Evolutionary conservation across 2,329 filamentous ascomycete species (phyloP).

Genomic region (Ceratocystis cubensis): DNA sequence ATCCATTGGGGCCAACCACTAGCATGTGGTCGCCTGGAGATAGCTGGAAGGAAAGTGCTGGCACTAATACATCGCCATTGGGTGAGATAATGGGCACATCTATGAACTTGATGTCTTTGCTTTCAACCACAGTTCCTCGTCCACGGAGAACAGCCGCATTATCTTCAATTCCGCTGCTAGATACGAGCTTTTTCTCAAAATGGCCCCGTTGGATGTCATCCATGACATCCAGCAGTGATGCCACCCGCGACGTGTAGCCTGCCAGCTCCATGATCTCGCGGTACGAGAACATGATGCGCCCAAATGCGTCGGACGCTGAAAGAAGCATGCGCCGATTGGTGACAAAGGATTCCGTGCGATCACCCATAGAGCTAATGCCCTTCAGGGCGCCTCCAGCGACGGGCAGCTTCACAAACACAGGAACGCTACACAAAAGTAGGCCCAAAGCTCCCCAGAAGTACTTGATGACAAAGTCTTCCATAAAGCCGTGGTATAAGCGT

Average conservation of each 20-base stretch:
- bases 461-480: conserved; percentile 99
- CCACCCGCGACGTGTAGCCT: conserved; percentile 86
- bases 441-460: conserved; percentile 97
- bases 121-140: conserved; percentile 70
- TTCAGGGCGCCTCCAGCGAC: conserved; percentile 37
- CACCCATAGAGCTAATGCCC: conserved; percentile 50
- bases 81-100: conserved; percentile 94
- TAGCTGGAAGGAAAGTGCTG: conserved; percentile 74
- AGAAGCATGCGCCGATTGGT: conserved; percentile 88
- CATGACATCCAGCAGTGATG: conserved; percentile 83
- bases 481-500: conserved; percentile 93
- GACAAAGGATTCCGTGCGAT: conserved; percentile 66
- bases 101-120: conserved; percentile 69
- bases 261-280: conserved; percentile 94
- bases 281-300: conserved; percentile 94
- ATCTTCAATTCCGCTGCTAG: conserved; percentile 66
- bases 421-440: conserved; percentile 80
- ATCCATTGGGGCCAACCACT: conserved; percentile 92
- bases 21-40: conserved; percentile 79
- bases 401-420: conserved; percentile 89
- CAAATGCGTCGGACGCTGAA: conserved; percentile 88
- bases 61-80: conserved; percentile 85
- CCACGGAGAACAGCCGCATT: conserved; percentile 74
- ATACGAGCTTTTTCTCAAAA: conserved; percentile 94
- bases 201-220: conserved; percentile 79